A percentile compares a stretch with the other conserved stretches of the same genome.
Evolutionary conservation across 371 early-diverging fungal species (phyloP).

Genomic region (Mucor velutinosus): DNA sequence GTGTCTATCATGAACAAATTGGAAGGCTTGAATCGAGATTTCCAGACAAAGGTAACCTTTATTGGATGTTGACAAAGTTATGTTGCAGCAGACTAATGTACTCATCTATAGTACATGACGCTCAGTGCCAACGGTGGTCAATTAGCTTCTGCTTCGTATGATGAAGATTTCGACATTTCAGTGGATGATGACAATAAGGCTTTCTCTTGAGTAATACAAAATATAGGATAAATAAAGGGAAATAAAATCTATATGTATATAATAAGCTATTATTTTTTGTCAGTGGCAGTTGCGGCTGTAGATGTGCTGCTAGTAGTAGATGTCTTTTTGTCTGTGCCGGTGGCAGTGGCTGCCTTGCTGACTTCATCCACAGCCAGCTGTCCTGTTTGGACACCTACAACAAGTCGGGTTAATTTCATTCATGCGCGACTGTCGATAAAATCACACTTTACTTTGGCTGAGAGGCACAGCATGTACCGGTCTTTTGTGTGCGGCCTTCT

Average conservation of each 20-base stretch:
- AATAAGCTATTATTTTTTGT: not conserved
- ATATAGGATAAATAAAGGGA: not conserved
- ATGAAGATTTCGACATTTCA: conserved; percentile 45
- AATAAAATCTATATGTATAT: not conserved
- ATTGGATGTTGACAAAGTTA: not conserved
- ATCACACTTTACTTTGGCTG: conserved; percentile 41
- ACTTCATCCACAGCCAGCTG: conserved; percentile 46
- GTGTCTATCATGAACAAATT: conserved; percentile 47
- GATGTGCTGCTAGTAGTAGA: not conserved
- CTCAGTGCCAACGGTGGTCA: conserved; percentile 34
- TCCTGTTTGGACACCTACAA: conserved; percentile 35
- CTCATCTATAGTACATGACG: conserved; percentile 39
- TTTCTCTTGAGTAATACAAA: conserved; percentile 10
- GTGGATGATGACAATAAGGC: conserved; percentile 37
- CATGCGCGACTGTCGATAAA: not conserved
- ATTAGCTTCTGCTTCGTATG: conserved; percentile 26
- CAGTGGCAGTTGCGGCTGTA: not conserved
- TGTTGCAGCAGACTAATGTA: not conserved
- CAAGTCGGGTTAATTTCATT: not conserved
- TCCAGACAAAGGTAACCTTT: conserved; percentile 48
- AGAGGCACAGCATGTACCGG: conserved; percentile 27
- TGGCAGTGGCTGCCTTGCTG: not conserved
- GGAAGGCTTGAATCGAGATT: conserved; percentile 56
- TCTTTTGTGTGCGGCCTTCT: conserved; percentile 22
- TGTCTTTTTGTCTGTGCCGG: not conserved